A percentile compares a stretch with the other conserved stretches of the same genome.
These are phyloP conservation scores for Tricladium varicosporioides DNA, from an alignment of 2,329 filamentous ascomycete genomes.

Conservation along the genomic window DNA sequence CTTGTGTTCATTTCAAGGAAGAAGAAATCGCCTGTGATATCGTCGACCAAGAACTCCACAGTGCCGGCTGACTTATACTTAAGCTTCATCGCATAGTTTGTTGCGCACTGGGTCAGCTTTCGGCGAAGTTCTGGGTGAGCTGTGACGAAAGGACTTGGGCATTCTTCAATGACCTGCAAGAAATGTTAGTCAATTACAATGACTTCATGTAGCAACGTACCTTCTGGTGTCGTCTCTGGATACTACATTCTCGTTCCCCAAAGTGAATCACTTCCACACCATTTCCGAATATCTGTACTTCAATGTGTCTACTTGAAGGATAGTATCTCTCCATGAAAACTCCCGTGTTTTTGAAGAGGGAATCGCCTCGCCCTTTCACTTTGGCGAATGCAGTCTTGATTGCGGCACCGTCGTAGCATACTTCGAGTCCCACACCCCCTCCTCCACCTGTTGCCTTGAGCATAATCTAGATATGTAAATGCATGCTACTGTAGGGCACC, in stretches of 20 bases:
- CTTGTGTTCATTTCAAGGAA: constrained; percentile 27
- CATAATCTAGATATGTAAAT: constrained; percentile 36
- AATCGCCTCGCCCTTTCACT: constrained; percentile 39
- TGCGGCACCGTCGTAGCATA: constrained; percentile 46
- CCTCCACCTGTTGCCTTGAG: constrained; percentile 60
- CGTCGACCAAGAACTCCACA: constrained; percentile 60
- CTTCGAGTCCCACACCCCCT: constrained; percentile 61
- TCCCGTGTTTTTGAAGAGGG: constrained; percentile 50
- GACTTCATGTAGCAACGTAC: not conserved
- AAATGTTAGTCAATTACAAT: not conserved
- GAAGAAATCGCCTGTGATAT: constrained; percentile 47
- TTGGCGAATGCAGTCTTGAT: constrained; percentile 49
- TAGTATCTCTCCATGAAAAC: constrained; percentile 53
- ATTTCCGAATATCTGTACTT: constrained; percentile 68
- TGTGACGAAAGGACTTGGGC: constrained; percentile 60
- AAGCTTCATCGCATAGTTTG: constrained; percentile 41
- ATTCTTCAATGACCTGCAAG: constrained; percentile 62
- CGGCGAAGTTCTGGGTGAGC: constrained; percentile 29
- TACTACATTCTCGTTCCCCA: constrained; percentile 65
- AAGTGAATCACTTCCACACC: constrained; percentile 56
- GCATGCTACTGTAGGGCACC: not conserved
- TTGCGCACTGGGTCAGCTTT: constrained; percentile 41
- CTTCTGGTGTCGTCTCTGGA: constrained; percentile 68
- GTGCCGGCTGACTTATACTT: constrained; percentile 57
- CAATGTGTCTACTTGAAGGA: constrained; percentile 57